Evolutionary conservation across 495 filamentous ascomycete genomes (phyloP).

Genomic region (Neurospora discreta): DNA sequence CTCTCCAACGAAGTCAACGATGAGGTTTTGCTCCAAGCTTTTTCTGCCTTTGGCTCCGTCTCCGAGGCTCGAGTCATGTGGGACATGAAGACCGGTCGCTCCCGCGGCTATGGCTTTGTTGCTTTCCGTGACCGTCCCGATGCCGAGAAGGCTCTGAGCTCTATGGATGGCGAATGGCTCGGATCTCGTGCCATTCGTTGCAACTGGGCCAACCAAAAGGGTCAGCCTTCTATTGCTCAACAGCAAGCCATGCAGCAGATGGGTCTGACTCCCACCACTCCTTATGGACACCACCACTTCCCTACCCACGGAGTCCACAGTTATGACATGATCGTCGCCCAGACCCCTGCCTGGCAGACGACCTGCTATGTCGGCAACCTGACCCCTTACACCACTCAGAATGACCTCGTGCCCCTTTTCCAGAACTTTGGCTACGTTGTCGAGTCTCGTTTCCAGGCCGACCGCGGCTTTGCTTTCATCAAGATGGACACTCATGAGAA

Average conservation of each 20-base stretch:
- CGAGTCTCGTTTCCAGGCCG: slow-evolving; percentile 94
- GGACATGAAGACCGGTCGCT: slow-evolving; percentile 99
- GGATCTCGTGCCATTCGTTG: slow-evolving; percentile 96
- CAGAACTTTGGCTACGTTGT: slow-evolving; percentile 97
- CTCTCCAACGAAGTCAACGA: slow-evolving; percentile 99
- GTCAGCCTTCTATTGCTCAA: slow-evolving; percentile 94
- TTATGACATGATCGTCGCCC: slow-evolving; percentile 93
- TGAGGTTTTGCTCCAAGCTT: slow-evolving; percentile 87
- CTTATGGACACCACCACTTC: slow-evolving; percentile 96
- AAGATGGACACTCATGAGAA: slow-evolving; percentile 99
- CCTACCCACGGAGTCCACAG: slow-evolving; percentile 93
- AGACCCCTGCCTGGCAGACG: slow-evolving; percentile 98
- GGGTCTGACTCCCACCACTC: slow-evolving; percentile 97
- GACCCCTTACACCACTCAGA: slow-evolving; percentile 94
- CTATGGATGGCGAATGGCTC: slow-evolving; percentile 99
- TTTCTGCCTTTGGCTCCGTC: slow-evolving; percentile 90
- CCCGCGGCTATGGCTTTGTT: slow-evolving; percentile 95
- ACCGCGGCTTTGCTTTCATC: slow-evolving; percentile 96
- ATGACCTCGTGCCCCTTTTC: slow-evolving; percentile 91
- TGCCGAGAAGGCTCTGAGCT: slow-evolving; percentile 89
- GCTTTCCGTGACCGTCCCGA: slow-evolving; percentile 92
- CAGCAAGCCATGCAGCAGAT: slow-evolving; percentile 94
- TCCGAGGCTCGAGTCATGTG: slow-evolving; percentile 99
- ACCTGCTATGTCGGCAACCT: slow-evolving; percentile 98
- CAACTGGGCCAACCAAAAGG: slow-evolving; percentile 99